phyloP scores from a whole-genome alignment of 495 filamentous ascomycete species.

The Neurospora sp. region DNA sequence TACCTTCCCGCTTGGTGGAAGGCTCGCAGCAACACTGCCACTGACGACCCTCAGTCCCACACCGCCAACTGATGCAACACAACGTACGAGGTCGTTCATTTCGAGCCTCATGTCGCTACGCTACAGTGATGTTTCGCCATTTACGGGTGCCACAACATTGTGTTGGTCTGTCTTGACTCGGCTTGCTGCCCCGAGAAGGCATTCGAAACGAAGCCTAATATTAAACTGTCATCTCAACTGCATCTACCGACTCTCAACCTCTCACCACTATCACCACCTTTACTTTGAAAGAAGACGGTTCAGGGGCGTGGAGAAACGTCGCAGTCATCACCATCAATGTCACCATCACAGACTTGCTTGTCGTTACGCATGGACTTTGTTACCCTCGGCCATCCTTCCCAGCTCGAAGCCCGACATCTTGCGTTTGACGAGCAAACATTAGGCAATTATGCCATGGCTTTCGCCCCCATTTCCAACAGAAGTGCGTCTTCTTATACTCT shows the following conservation, averaged over 20 bases:
- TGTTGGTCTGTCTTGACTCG: background rate
- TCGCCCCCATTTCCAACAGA: background rate
- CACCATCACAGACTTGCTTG: background rate
- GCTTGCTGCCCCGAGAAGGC: background rate
- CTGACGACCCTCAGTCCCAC: background rate
- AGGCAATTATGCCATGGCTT: background rate
- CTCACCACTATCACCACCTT: background rate
- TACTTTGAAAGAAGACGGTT: background rate
- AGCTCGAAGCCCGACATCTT: background rate
- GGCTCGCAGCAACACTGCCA: background rate
- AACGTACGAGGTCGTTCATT: background rate
- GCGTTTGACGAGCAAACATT: background rate
- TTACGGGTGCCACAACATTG: background rate
- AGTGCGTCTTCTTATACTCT: background rate
- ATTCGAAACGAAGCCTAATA: background rate
- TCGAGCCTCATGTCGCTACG: background rate
- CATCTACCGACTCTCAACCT: background rate
- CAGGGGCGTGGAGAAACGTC: background rate
- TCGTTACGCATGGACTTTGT: background rate
- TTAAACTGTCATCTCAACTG: background rate
- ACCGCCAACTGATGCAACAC: background rate
- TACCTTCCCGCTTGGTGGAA: background rate
- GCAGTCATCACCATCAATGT: background rate
- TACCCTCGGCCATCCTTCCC: background rate
- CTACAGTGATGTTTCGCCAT: background rate